These are phyloP conservation scores for Fusarium xyrophilum DNA, from an alignment of 2,329 filamentous ascomycete genomes.

Conservation along the genomic window DNA sequence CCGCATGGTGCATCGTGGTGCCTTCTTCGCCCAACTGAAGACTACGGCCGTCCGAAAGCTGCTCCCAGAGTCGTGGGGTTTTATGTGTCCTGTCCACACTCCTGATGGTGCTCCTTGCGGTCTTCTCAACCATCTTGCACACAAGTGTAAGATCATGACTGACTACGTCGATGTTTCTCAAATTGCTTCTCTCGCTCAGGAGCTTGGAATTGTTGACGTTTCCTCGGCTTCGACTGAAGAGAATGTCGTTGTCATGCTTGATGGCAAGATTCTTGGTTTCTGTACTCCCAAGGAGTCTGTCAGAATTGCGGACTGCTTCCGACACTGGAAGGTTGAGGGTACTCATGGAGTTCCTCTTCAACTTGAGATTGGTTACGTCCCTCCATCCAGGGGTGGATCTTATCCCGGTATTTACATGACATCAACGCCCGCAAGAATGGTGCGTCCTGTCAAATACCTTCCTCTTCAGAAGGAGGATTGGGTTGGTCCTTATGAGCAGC, in stretches of 20 bases:
- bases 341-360: constrained; percentile 79
- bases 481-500: constrained; percentile 93
- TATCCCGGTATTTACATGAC: constrained; percentile 97
- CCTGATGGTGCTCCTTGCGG: constrained; percentile 96
- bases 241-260: constrained; percentile 87
- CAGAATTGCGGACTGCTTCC: constrained; percentile 82
- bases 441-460: constrained; percentile 90
- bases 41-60: constrained; percentile 97
- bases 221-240: constrained; percentile 83
- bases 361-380: constrained; percentile 91
- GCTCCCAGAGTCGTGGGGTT: constrained; percentile 96
- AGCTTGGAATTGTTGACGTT: constrained; percentile 78
- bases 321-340: constrained; percentile 95
- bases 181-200: constrained; percentile 74
- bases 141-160: constrained; percentile 92
- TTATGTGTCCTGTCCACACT: constrained; percentile 95
- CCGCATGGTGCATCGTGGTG: constrained; percentile 98
- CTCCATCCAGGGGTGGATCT: constrained; percentile 86
- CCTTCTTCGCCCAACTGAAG: constrained; percentile 97
- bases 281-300: constrained; percentile 84
- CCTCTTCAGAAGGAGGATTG: constrained; percentile 85
- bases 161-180: constrained; percentile 74
- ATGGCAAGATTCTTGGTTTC: constrained; percentile 89
- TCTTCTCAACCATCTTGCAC: constrained; percentile 90
- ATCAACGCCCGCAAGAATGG: constrained; percentile 84